phyloP scores from a whole-genome alignment of 2,329 filamentous ascomycete genomes.

The Dactylellina leptospora region DNA sequence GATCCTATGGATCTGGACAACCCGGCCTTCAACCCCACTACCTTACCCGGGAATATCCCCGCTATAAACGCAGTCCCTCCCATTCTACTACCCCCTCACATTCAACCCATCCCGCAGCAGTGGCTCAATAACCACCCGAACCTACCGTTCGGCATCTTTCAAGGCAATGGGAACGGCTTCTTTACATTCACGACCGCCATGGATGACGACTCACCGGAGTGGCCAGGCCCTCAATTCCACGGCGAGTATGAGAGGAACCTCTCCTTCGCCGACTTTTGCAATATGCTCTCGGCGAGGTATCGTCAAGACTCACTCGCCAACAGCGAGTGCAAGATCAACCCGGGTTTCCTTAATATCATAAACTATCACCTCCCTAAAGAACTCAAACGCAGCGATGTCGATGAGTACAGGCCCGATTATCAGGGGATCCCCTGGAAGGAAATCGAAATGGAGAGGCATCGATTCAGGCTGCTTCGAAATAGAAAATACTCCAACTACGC shows the following conservation, averaged over 20 bases:
- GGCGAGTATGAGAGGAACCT: conserved; percentile 50
- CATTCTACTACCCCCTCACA: conserved; percentile 36
- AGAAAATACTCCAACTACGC: conserved; percentile 56
- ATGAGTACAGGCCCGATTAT: conserved; percentile 54
- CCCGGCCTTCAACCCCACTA: conserved; percentile 27
- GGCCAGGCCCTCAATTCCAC: conserved; percentile 44
- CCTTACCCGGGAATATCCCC: conserved; percentile 25
- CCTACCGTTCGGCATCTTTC: conserved; percentile 36
- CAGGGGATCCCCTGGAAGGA: conserved; percentile 56
- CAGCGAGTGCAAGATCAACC: conserved; percentile 49
- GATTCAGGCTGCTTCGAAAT: conserved; percentile 54
- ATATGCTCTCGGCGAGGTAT: conserved; percentile 30
- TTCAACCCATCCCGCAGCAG: conserved; percentile 42
- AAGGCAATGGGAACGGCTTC: conserved; percentile 36
- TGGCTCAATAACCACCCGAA: conserved; percentile 48
- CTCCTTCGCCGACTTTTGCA: conserved; percentile 49
- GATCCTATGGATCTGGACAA: conserved; percentile 51
- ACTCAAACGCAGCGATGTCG: conserved; percentile 53
- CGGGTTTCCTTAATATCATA: conserved; percentile 35
- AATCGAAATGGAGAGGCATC: conserved; percentile 53
- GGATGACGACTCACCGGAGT: conserved; percentile 50
- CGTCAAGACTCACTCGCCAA: conserved; percentile 35
- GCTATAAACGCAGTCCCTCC: conserved; percentile 21
- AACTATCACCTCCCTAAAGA: conserved; percentile 54
- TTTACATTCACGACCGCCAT: conserved; percentile 37